Percentiles rank a stretch among this genome's conserved stretches.
phyloP scores from a whole-genome alignment of 2,329 filamentous ascomycete genomes.

The Trichophyton verrucosum region DNA sequence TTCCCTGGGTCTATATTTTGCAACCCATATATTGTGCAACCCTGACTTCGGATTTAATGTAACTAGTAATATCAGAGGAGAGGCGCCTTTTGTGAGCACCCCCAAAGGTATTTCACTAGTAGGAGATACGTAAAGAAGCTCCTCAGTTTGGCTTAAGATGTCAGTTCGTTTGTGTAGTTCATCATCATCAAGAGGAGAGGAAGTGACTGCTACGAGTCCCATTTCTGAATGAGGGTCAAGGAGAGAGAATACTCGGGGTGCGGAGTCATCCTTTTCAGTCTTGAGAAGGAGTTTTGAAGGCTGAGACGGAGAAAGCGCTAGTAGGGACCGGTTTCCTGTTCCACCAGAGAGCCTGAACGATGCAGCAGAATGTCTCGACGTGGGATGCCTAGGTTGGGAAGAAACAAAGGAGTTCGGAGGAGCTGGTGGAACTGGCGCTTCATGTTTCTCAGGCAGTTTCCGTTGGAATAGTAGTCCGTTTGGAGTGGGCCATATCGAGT shows the following conservation, averaged over 20 bases:
- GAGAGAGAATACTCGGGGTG: constrained; percentile 60
- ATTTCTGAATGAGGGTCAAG: constrained; percentile 78
- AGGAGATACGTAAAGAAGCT: constrained; percentile 70
- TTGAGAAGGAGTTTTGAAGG: constrained; percentile 47
- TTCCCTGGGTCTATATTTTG: constrained; percentile 62
- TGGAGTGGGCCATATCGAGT: constrained; percentile 70
- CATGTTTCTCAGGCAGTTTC: constrained; percentile 42
- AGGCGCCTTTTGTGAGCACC: constrained; percentile 25
- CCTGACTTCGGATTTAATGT: constrained; percentile 67
- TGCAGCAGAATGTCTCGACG: constrained; percentile 25
- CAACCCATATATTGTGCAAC: constrained; percentile 73
- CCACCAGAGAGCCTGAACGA: constrained; percentile 24
- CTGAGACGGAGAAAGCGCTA: constrained; percentile 38
- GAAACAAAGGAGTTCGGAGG: constrained; percentile 76
- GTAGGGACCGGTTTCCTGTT: constrained; percentile 35
- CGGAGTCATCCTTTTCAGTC: constrained; percentile 43
- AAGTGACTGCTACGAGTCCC: constrained; percentile 60
- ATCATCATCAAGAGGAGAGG: constrained; percentile 20
- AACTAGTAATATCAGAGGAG: constrained; percentile 58
- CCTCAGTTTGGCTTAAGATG: constrained; percentile 63
- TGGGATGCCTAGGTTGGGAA: constrained; percentile 42
- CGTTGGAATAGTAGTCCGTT: constrained; percentile 77
- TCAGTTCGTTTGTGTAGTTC: constrained; percentile 29
- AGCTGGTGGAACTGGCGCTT: constrained; percentile 34
- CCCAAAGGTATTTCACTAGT: constrained; percentile 36